These are phyloP conservation scores for Quercus robur DNA, from an alignment of 306 rosid species.

Conservation along the genomic window DNA sequence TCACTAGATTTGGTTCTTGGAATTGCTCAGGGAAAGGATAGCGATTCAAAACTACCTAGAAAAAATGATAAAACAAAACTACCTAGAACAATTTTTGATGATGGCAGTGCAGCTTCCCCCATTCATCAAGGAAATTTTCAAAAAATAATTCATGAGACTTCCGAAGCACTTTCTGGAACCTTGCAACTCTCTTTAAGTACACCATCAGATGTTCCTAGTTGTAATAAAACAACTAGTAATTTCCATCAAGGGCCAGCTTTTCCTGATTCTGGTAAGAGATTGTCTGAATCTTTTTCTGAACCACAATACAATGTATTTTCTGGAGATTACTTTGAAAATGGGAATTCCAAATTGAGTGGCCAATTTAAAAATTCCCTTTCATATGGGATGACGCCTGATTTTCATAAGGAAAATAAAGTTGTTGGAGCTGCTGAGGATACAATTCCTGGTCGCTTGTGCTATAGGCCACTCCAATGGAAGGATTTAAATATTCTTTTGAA, in stretches of 20 bases:
- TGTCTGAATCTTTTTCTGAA: background rate
- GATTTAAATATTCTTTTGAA: background rate
- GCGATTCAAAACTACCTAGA: background rate
- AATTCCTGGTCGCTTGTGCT: too few relatives aligned
- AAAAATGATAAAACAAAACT: background rate
- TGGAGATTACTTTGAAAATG: background rate
- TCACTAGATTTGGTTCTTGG: conserved; percentile 9
- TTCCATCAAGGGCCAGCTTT: background rate
- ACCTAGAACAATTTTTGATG: background rate
- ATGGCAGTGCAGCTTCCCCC: background rate
- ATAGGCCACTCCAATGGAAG: too few relatives aligned
- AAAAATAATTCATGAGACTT: background rate
- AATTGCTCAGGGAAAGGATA: background rate
- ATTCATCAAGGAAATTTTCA: background rate
- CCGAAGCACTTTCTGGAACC: background rate
- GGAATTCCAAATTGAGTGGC: background rate
- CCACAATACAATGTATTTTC: background rate
- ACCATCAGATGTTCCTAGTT: background rate
- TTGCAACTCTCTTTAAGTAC: background rate
- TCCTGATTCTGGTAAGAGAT: background rate
- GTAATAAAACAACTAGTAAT: background rate
- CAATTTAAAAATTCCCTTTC: background rate
- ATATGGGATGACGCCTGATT: background rate
- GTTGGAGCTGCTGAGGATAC: too few relatives aligned
- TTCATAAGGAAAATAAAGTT: too few relatives aligned